Evolutionary conservation across 129 eudicot genomes (phyloP).

Genomic region (Escallonia herrerae): DNA sequence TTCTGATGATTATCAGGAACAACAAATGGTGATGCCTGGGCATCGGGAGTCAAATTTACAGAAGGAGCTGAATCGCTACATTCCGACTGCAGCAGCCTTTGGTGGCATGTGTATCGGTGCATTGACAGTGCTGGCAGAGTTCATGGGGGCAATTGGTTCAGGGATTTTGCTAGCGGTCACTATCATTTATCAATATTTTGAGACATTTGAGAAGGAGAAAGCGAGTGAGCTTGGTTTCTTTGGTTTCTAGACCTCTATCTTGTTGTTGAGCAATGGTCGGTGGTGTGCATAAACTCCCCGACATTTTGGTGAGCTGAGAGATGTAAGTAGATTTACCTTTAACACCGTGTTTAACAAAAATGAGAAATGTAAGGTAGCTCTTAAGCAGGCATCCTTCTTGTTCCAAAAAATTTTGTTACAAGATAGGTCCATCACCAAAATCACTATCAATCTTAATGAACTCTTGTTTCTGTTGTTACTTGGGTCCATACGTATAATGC

Average conservation of each 20-base stretch:
- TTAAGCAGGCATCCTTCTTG: too few relatives aligned
- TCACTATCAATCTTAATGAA: too few relatives aligned
- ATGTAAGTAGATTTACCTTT: not conserved
- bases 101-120: not conserved
- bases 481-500: too few relatives aligned
- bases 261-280: too few relatives aligned
- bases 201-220: not conserved
- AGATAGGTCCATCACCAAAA: too few relatives aligned
- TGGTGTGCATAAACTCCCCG: too few relatives aligned
- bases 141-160: not conserved
- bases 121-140: not conserved
- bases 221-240: not conserved
- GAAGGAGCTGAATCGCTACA: not conserved
- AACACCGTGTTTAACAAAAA: too few relatives aligned
- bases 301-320: not conserved
- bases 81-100: not conserved
- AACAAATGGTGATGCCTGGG: slow-evolving; percentile 53
- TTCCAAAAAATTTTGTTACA: too few relatives aligned
- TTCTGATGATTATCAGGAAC: slow-evolving; percentile 19
- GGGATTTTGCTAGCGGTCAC: not conserved
- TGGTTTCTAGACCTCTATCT: not conserved
- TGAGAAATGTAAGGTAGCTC: too few relatives aligned
- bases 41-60: slow-evolving; percentile 13
- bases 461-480: too few relatives aligned
- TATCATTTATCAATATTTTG: not conserved